These are phyloP conservation scores for Malus asiatica DNA, from an alignment of 306 rosid genomes.

Conservation along the genomic window DNA sequence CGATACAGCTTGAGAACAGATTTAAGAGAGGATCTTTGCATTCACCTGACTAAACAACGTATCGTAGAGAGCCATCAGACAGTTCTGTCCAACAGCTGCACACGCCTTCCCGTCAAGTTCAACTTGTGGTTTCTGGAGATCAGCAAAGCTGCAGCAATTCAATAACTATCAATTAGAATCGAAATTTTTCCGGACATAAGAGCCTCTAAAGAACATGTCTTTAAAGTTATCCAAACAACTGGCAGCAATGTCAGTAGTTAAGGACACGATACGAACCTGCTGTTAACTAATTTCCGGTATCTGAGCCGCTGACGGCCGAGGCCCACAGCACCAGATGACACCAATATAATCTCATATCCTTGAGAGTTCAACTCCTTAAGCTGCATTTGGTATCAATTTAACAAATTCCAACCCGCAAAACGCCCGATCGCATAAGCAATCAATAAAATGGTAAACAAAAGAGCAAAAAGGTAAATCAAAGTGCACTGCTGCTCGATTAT, in stretches of 20 bases:
- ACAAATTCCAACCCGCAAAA: background rate
- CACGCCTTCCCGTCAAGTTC: slow-evolving; percentile 98
- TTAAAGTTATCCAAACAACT: background rate
- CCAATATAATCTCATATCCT: slow-evolving; percentile 85
- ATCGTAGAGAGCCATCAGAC: slow-evolving; percentile 94
- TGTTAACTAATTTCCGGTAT: slow-evolving; percentile 70
- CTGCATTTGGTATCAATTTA: slow-evolving; percentile 38
- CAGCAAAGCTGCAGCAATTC: slow-evolving; percentile 66
- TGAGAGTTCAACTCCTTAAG: slow-evolving; percentile 67
- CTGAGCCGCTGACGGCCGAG: slow-evolving; percentile 94
- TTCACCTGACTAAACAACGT: slow-evolving; percentile 80
- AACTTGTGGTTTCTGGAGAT: slow-evolving; percentile 91
- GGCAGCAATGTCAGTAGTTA: background rate
- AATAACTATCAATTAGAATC: background rate
- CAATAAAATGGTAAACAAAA: background rate
- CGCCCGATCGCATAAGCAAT: background rate
- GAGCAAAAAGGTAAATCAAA: background rate
- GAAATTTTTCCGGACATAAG: background rate
- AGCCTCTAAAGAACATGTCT: background rate
- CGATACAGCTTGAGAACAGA: background rate
- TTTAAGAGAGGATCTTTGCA: background rate
- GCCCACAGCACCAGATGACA: slow-evolving; percentile 98
- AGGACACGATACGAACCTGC: slow-evolving; percentile 48
- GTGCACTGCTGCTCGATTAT: background rate
- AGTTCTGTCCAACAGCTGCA: slow-evolving; percentile 93